These are phyloP conservation scores for Globisporangium abappressorium DNA, from an alignment of 352 stramenopile species.

Conservation along the genomic window DNA sequence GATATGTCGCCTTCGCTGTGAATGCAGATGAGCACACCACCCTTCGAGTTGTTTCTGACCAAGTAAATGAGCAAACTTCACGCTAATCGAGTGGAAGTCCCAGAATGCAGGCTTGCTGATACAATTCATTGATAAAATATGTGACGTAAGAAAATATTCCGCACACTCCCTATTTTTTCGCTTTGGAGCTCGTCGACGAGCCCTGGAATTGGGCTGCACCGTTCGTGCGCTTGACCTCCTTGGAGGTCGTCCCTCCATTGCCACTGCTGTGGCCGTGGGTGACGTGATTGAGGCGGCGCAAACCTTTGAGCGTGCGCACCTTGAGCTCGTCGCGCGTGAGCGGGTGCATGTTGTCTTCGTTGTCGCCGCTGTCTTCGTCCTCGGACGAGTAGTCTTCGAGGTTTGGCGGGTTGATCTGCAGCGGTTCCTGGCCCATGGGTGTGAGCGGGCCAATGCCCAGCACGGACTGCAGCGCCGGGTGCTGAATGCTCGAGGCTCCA, in stretches of 20 bases:
- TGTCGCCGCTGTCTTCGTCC: slow-evolving; percentile 84
- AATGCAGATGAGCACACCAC: background rate
- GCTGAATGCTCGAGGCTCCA: slow-evolving; percentile 16
- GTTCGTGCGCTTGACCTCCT: slow-evolving; percentile 31
- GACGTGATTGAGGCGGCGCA: slow-evolving; percentile 60
- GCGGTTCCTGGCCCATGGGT: slow-evolving; percentile 86
- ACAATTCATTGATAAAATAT: background rate
- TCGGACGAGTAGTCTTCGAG: slow-evolving; percentile 95
- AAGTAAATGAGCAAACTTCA: background rate
- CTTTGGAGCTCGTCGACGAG: slow-evolving; percentile 2
- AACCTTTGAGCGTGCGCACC: slow-evolving; percentile 83
- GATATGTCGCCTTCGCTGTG: background rate
- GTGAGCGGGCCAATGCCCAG: slow-evolving; percentile 80
- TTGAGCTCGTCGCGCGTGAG: slow-evolving; percentile 92
- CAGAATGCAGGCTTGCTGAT: background rate
- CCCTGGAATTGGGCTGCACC: slow-evolving; percentile 8
- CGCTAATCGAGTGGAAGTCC: background rate
- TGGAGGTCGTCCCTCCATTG: slow-evolving; percentile 14
- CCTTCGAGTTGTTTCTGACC: background rate
- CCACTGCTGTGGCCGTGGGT: slow-evolving; percentile 13
- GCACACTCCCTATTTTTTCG: slow-evolving; percentile 14
- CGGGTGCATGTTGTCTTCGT: slow-evolving; percentile 84
- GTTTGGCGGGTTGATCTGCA: slow-evolving; percentile 93
- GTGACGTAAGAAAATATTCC: background rate
- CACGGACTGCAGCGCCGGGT: slow-evolving; percentile 56